Evolutionary conservation across 768 basidiomycete species (phyloP).

Genomic region (Mycena polygramma): DNA sequence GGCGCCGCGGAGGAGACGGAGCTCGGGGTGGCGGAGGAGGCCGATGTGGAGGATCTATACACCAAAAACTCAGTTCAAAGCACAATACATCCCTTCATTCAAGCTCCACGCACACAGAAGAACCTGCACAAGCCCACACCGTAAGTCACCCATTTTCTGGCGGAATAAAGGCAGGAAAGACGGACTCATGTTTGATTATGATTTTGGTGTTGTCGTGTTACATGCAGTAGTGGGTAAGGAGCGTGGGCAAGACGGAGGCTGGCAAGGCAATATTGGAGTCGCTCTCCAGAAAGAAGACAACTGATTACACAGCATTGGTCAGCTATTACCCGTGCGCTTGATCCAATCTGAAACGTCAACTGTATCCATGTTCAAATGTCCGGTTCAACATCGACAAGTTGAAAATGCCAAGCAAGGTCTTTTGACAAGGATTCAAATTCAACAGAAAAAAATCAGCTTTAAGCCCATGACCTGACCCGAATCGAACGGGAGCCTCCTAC

Average conservation of each 20-base stretch:
- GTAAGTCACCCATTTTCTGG: not conserved
- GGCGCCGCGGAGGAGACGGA: too few species aligned
- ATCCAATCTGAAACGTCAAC: not conserved
- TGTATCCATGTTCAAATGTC: too few species aligned
- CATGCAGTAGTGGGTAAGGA: conserved; percentile 32
- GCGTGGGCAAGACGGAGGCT: conserved; percentile 12
- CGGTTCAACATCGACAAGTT: too few species aligned
- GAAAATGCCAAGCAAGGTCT: too few species aligned
- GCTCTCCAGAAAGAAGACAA: too few species aligned
- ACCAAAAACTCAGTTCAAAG: too few species aligned
- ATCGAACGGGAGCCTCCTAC: not conserved
- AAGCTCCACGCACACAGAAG: not conserved
- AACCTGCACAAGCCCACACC: not conserved
- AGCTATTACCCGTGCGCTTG: not conserved
- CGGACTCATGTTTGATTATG: conserved; percentile 19
- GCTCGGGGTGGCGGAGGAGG: not conserved
- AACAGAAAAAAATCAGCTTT: too few species aligned
- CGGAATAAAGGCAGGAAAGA: not conserved
- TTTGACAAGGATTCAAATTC: not conserved
- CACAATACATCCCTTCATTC: too few species aligned
- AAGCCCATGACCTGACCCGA: too few species aligned
- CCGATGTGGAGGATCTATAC: not conserved
- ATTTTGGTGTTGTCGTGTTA: conserved; percentile 14
- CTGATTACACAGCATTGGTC: not conserved
- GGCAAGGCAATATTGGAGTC: not conserved